Percentiles rank a stretch among this genome's conserved stretches.
Evolutionary conservation across 139 green algal genomes (phyloP).

Genomic region (Picochlorum sp.): DNA sequence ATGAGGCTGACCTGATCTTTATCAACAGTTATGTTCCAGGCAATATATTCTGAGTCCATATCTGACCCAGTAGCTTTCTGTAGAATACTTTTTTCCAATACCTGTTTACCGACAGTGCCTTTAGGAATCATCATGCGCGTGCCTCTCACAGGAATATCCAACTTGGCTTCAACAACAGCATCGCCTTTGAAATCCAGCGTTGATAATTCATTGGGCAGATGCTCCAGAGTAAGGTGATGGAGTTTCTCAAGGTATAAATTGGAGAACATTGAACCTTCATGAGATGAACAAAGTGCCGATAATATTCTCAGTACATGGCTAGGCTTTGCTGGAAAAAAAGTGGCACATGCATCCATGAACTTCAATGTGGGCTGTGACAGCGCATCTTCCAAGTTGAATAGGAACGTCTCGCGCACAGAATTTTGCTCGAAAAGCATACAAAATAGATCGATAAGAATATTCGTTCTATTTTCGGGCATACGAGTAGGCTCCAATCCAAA

Average conservation of each 20-base stretch:
- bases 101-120: too few species aligned
- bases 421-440: neutral
- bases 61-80: too few species aligned
- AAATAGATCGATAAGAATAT: neutral
- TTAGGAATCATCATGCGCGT: too few species aligned
- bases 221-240: constrained; percentile 28
- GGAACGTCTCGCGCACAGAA: neutral
- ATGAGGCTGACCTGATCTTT: too few species aligned
- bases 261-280: constrained; percentile 16
- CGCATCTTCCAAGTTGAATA: neutral
- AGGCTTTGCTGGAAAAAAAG: constrained; percentile 45
- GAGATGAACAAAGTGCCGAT: constrained; percentile 20
- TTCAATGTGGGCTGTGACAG: constrained; percentile 34
- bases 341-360: constrained; percentile 32
- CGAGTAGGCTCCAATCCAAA: constrained; percentile 34
- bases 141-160: too few species aligned
- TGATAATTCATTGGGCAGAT: neutral
- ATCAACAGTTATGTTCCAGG: too few species aligned
- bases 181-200: too few species aligned
- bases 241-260: constrained; percentile 40
- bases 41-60: too few species aligned
- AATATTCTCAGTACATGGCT: constrained; percentile 41
- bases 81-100: too few species aligned
- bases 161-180: too few species aligned
- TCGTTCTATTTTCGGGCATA: constrained; percentile 18